Conservation (phyloP, 192 early-diverging fungal species). For the Coemansia sp. region DNA sequence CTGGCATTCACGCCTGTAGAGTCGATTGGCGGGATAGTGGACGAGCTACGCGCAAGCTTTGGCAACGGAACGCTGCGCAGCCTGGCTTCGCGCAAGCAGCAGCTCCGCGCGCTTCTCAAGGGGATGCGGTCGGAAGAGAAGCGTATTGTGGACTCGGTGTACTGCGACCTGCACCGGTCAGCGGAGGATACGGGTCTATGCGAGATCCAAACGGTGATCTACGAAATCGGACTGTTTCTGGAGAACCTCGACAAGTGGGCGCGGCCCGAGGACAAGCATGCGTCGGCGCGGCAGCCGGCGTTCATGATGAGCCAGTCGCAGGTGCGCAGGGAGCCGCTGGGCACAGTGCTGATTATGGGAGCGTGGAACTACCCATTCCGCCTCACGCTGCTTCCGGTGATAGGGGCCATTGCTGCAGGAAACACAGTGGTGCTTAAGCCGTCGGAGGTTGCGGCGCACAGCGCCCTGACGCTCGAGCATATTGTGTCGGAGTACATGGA, state of each 20-base stretch:
- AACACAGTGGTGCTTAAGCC: conserved; percentile 85
- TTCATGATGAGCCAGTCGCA: conserved; percentile 55
- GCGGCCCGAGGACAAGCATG: conserved; percentile 44
- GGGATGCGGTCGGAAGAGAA: conserved; percentile 66
- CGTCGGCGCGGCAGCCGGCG: conserved; percentile 32
- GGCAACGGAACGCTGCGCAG: conserved; percentile 31
- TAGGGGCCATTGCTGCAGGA: conserved; percentile 88
- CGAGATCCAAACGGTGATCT: conserved; percentile 58
- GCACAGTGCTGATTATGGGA: conserved; percentile 74
- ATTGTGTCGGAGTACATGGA: conserved; percentile 82
- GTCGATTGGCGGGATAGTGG: conserved; percentile 47
- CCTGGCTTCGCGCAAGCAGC: conserved; percentile 52
- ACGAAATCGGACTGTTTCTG: conserved; percentile 60
- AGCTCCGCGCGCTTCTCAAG: conserved; percentile 63
- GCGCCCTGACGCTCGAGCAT: conserved; percentile 63
- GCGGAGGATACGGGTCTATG: conserved; percentile 55
- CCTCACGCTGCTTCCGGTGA: conserved; percentile 70
- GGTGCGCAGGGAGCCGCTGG: conserved; percentile 76
- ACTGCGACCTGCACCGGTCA: conserved; percentile 64
- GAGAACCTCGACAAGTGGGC: conserved; percentile 66
- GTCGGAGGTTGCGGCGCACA: conserved; percentile 75
- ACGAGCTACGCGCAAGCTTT: conserved; percentile 49
- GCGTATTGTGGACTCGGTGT: conserved; percentile 57
- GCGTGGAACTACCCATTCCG: conserved; percentile 71
- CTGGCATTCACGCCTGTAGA: conserved; percentile 53